These are phyloP conservation scores for Chaetomium cochliodes DNA, from an alignment of 495 filamentous ascomycete genomes.

Conservation along the genomic window DNA sequence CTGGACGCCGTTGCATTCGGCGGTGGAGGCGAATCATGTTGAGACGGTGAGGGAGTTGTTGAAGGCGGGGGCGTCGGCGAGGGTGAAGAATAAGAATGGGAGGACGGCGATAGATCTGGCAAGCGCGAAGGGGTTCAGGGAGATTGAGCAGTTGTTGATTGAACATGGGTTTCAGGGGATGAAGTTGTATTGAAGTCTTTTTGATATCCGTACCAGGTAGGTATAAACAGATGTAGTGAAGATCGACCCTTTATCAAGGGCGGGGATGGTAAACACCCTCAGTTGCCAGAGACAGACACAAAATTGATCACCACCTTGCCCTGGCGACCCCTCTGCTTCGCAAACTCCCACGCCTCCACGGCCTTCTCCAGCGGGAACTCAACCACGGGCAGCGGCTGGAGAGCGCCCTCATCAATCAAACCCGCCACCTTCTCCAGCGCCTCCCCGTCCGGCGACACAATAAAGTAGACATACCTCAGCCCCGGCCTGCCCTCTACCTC, in stretches of 20 bases:
- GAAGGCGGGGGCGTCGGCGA: neutral
- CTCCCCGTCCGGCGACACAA: conserved; percentile 46
- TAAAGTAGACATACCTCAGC: conserved; percentile 50
- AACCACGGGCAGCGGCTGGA: conserved; percentile 48
- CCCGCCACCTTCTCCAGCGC: conserved; percentile 48
- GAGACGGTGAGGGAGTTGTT: neutral
- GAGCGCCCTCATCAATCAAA: conserved; percentile 49
- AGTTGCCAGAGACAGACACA: neutral
- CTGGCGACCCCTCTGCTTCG: conserved; percentile 14
- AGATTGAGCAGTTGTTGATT: neutral
- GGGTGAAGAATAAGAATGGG: neutral
- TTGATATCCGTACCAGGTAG: no score
- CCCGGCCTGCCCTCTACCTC: conserved; percentile 26
- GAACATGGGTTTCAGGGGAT: neutral
- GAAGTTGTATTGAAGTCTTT: neutral
- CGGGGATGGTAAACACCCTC: no score
- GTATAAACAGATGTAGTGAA: no score
- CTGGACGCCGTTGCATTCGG: conserved; percentile 5
- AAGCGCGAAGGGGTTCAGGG: neutral
- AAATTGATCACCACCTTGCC: conserved; percentile 29
- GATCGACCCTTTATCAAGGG: no score
- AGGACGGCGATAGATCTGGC: neutral
- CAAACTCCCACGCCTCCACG: conserved; percentile 43
- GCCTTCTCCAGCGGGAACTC: conserved; percentile 50
- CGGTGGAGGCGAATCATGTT: neutral